Percentiles rank a stretch among this genome's conserved stretches.
phyloP scores from a whole-genome alignment of 257 asterid genomes.

The Nicotiana tomentosiformis region DNA sequence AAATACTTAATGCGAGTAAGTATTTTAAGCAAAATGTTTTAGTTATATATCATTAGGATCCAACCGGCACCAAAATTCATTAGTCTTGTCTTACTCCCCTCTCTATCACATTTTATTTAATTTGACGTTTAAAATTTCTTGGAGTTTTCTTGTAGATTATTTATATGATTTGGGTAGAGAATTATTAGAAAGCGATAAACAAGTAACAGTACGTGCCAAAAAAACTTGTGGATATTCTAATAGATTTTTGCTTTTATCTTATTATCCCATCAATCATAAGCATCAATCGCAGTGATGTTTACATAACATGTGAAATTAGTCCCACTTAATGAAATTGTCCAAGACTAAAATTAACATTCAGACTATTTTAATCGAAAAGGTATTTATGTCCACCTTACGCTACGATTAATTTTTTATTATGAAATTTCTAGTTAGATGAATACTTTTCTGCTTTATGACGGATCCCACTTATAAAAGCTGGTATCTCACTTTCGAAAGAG shows the following conservation, averaged over 20 bases:
- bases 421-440: too few relatives aligned
- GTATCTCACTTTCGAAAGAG: too few relatives aligned
- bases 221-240: neutral
- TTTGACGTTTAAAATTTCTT: too few relatives aligned
- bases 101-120: neutral
- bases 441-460: too few relatives aligned
- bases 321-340: neutral
- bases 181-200: neutral
- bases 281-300: constrained; percentile 19
- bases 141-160: neutral
- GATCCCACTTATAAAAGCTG: too few relatives aligned
- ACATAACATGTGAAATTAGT: neutral
- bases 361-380: too few relatives aligned
- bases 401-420: too few relatives aligned
- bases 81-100: neutral
- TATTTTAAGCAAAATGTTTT: too few relatives aligned
- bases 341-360: too few relatives aligned
- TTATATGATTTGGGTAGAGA: neutral
- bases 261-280: constrained; percentile 18
- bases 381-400: too few relatives aligned
- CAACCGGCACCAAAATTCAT: neutral
- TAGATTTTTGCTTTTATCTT: neutral
- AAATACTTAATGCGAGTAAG: too few relatives aligned
- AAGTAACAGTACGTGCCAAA: neutral
- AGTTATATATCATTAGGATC: too few relatives aligned